Conservation (phyloP, 2,329 filamentous ascomycete genomes). For the Aspergillus japonicus region DNA sequence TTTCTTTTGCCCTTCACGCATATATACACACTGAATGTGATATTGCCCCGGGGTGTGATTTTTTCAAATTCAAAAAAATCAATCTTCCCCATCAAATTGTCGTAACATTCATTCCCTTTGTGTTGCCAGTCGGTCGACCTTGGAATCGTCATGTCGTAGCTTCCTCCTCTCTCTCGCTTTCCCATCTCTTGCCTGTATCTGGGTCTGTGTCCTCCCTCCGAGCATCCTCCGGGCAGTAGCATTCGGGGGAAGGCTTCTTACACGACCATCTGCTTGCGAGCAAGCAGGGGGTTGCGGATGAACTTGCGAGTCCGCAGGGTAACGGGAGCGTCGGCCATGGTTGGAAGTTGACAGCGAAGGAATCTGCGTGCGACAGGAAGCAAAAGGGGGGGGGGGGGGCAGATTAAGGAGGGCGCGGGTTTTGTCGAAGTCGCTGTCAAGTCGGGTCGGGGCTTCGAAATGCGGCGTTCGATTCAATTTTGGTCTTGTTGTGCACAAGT, state of each 20-base stretch:
- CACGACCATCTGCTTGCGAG: conserved; percentile 99
- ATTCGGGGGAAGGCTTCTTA: conserved; percentile 65
- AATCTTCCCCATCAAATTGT: neutral
- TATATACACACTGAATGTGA: neutral
- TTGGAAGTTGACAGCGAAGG: conserved; percentile 52
- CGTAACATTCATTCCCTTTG: neutral
- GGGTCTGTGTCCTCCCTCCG: neutral
- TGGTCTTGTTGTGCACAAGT: conserved; percentile 21
- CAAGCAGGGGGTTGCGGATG: conserved; percentile 99
- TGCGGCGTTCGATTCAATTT: conserved; percentile 32
- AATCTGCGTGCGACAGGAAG: conserved; percentile 32
- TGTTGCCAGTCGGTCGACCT: neutral
- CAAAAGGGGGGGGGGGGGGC: conserved; percentile 20
- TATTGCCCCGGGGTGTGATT: neutral
- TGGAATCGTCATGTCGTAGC: neutral
- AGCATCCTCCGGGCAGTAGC: conserved; percentile 11
- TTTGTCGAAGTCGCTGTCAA: conserved; percentile 31
- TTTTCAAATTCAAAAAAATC: too few species aligned
- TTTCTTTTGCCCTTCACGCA: neutral
- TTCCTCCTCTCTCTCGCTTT: neutral
- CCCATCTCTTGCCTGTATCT: neutral
- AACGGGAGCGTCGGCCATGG: conserved; percentile 80
- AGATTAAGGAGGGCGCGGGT: conserved; percentile 24
- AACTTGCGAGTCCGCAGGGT: conserved; percentile 99
- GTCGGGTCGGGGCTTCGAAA: conserved; percentile 31